phyloP scores from a whole-genome alignment of 1,284 basidiomycete genomes.

The Apiotrichum siamense region DNA sequence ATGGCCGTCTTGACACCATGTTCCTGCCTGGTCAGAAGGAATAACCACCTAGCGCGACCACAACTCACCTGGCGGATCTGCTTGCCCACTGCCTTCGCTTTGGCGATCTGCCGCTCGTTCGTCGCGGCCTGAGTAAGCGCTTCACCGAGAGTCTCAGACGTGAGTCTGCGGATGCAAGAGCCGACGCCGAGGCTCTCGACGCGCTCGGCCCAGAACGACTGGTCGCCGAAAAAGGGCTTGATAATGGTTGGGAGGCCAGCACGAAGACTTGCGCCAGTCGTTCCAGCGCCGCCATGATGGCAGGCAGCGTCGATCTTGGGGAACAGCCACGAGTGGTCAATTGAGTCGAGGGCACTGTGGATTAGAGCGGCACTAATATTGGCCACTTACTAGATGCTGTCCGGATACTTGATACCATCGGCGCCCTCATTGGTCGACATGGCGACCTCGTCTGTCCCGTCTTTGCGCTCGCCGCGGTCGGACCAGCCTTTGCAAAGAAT shows the following conservation, averaged over 20 bases:
- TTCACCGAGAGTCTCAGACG: conserved; percentile 65
- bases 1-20: conserved; percentile 81
- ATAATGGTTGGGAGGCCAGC: conserved; percentile 73
- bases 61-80: conserved; percentile 65
- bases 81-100: conserved; percentile 75
- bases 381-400: conserved; percentile 57
- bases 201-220: conserved; percentile 94
- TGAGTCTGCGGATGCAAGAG: conserved; percentile 74
- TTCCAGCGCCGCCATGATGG: conserved; percentile 96
- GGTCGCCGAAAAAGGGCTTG: conserved; percentile 95
- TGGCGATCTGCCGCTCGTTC: conserved; percentile 76
- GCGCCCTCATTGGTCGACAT: conserved; percentile 22
- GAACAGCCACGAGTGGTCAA: conserved; percentile 98
- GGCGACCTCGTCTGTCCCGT: conserved; percentile 18
- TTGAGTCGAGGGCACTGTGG: conserved; percentile 61
- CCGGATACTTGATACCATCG: conserved; percentile 55
- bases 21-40: conserved; percentile 56
- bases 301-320: conserved; percentile 87
- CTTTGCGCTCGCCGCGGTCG: conserved; percentile 60
- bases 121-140: conserved; percentile 77
- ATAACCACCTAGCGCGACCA: too few relatives aligned
- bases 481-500: conserved; percentile 98
- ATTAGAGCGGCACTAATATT: not conserved
- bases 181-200: conserved; percentile 91
- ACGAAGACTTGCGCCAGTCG: conserved; percentile 84